A percentile compares a stretch with the other conserved stretches of the same genome.
phyloP scores from a whole-genome alignment of 441 rosid species.

The Pelargonium fulgidum region DNA sequence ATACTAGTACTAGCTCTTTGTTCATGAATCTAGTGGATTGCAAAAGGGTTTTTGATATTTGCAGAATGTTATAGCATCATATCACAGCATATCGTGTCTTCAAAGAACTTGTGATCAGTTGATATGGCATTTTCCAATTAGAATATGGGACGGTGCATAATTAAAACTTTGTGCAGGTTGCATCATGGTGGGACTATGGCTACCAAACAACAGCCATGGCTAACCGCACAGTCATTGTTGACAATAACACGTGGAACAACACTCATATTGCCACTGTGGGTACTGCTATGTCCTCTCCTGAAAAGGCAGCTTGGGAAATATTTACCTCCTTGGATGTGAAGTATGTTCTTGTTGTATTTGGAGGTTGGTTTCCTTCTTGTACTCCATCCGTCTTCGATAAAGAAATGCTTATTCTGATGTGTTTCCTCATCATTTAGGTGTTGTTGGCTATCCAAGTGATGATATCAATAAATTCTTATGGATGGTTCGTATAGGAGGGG shows the following conservation, averaged over 20 bases:
- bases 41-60: not conserved
- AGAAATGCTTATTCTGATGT: slow-evolving; percentile 29
- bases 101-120: not conserved
- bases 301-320: slow-evolving; percentile 98
- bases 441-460: slow-evolving; percentile 98
- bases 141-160: not conserved
- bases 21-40: not conserved
- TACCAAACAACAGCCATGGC: slow-evolving; percentile 99
- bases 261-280: slow-evolving; percentile 99
- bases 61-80: not conserved
- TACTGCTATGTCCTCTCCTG: slow-evolving; percentile 99
- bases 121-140: not conserved
- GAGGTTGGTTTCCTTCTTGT: slow-evolving; percentile 55
- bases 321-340: slow-evolving; percentile 93
- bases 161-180: slow-evolving; percentile 55
- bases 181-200: slow-evolving; percentile 99
- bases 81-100: not conserved
- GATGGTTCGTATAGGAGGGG: slow-evolving; percentile 99
- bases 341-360: slow-evolving; percentile 96
- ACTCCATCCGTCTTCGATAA: slow-evolving; percentile 10
- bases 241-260: slow-evolving; percentile 98
- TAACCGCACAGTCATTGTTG: slow-evolving; percentile 97
- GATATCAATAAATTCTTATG: slow-evolving; percentile 97
- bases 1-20: not conserved
- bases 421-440: slow-evolving; percentile 45